Evolutionary conservation across 306 rosid genomes (phyloP), one percentile per base, ranked within the genome.

Genomic region (Quercus variabilis): DNA sequence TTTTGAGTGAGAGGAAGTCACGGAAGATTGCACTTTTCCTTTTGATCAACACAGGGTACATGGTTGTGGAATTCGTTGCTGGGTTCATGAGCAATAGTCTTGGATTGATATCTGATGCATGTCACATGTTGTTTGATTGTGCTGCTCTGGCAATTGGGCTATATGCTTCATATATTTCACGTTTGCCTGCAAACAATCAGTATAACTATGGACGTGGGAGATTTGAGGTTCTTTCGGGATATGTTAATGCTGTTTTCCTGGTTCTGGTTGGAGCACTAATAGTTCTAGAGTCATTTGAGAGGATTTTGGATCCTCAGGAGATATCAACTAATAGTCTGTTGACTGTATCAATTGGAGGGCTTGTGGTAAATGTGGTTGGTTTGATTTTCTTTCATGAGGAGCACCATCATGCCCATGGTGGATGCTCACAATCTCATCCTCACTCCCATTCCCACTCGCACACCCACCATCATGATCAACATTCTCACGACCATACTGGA

Each of bases 61-160:
- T 94, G 98, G 85, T 92, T 84, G 98, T 94, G 86, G 98, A 94
- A 49, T 94, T 94, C 81, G 89, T 85, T 85, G 97, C 86, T 15
- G 98, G 97, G 58, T 94, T 94, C 75, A 90, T 92, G 98, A 90
- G 98, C 85, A 94, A 94, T 82, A 94, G 98, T 86, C 91, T 94
- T 75, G 98, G 98, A 18, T 83, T 94, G 77, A 94, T 94, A 78
- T 90, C 98, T 5, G 98, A 94, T 88, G 98, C 97, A 0, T 94
- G 98, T 74, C 99, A 94, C 80, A 94, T 94, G 99, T 83, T 94
- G 91, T 94, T 94, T 84, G 99, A 94, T 82, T 94, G 99, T 87
- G 99, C 97, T 86, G 99, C 99, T 72, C 82, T 94, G 83, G 97
- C 99, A 9, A 91, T 94, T 83, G 99, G 99, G 75, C 67, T 94